Percentiles rank a stretch among this genome's conserved stretches.
Evolutionary conservation across 768 basidiomycete genomes (phyloP).

Genomic region (Arthromyces matolae): DNA sequence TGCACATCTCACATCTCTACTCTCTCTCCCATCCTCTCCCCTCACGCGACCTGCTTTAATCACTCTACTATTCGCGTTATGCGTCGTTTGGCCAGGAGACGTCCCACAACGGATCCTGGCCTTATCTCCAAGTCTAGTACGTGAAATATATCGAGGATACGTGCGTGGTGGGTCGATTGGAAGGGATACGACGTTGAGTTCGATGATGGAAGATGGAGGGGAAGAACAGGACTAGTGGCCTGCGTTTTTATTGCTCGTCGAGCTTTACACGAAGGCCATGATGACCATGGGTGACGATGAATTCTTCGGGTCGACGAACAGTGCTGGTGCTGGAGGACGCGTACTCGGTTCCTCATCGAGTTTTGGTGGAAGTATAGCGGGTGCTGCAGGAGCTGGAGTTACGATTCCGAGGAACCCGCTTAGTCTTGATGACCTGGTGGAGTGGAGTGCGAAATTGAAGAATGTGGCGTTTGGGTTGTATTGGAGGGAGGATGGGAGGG

Average conservation of each 20-base stretch:
- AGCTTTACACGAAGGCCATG: constrained; percentile 80
- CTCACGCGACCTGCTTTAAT: constrained; percentile 47
- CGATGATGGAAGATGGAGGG: constrained; percentile 28
- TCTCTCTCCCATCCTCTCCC: constrained; percentile 41
- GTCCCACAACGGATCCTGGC: constrained; percentile 53
- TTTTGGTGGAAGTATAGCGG: neutral
- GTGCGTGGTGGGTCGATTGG: constrained; percentile 64
- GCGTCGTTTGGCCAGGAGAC: constrained; percentile 55
- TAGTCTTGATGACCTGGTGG: constrained; percentile 72
- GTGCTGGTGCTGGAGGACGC: neutral
- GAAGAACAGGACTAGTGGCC: constrained; percentile 56
- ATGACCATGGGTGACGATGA: constrained; percentile 96
- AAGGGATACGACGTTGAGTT: constrained; percentile 35
- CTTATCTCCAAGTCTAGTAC: constrained; percentile 57
- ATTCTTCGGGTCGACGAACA: constrained; percentile 60
- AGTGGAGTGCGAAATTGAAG: constrained; percentile 73
- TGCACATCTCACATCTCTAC: constrained; percentile 50
- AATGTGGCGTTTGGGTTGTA: constrained; percentile 79
- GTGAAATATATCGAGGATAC: constrained; percentile 69
- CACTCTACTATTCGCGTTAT: constrained; percentile 53
- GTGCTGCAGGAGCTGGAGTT: neutral
- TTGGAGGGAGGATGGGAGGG: constrained; percentile 43
- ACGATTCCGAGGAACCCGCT: constrained; percentile 65
- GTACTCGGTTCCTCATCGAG: too few species aligned
- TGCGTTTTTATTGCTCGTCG: constrained; percentile 70